Conservation (phyloP, 257 asterid genomes). For the Solanum pennellii region DNA sequence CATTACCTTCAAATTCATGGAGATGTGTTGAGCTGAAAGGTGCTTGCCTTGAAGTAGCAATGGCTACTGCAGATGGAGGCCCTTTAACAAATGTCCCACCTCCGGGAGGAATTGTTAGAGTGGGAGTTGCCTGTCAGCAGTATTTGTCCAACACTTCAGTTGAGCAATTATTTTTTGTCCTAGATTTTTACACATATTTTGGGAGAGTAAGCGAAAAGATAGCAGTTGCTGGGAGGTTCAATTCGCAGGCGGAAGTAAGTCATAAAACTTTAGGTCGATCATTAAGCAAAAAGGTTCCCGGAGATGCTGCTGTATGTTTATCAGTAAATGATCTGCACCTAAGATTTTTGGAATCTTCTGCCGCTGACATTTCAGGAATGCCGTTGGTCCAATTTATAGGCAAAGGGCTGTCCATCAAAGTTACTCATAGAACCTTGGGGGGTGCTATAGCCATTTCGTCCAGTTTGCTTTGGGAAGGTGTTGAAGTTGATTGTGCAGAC, state of each 20-base stretch:
- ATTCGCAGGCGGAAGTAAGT: conserved; percentile 20
- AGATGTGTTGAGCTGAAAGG: conserved; percentile 79
- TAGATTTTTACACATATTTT: conserved; percentile 68
- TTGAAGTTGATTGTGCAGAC: conserved; percentile 75
- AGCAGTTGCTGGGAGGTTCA: conserved; percentile 45
- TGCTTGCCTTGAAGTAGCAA: conserved; percentile 70
- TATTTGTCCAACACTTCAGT: conserved; percentile 76
- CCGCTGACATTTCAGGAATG: conserved; percentile 31
- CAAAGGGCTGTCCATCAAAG: conserved; percentile 54
- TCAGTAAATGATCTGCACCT: conserved; percentile 60
- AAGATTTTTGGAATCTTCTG: conserved; percentile 66
- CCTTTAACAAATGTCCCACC: conserved; percentile 80
- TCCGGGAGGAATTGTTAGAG: conserved; percentile 85
- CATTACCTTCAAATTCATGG: conserved; percentile 46
- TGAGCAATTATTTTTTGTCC: conserved; percentile 84
- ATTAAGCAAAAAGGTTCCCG: conserved; percentile 56
- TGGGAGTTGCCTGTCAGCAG: conserved; percentile 83
- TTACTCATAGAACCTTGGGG: conserved; percentile 77
- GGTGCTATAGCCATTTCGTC: conserved; percentile 94
- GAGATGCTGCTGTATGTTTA: conserved; percentile 74
- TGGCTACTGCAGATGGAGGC: conserved; percentile 96
- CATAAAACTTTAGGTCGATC: conserved; percentile 39
- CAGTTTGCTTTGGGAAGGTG: conserved; percentile 67
- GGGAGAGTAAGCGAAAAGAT: conserved; percentile 72
- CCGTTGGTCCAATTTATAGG: conserved; percentile 82